Evolutionary conservation across 2,329 filamentous ascomycete species (phyloP).

Genomic region (Nannizziopsis arthrosporioides): DNA sequence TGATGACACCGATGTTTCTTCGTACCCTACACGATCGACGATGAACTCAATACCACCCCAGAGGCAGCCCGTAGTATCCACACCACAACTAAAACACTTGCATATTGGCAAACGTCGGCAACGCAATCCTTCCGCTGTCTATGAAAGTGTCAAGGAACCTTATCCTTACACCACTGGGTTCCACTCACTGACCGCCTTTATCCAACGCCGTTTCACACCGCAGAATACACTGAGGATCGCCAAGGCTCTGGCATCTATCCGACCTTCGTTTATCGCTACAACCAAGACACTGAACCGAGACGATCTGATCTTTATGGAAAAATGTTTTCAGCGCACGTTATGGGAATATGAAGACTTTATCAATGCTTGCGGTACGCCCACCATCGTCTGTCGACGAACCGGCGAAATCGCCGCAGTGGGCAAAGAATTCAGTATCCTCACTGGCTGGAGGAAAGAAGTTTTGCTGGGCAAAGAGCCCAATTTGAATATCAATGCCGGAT

Average conservation of each 20-base stretch:
- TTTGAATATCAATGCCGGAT: slow-evolving; percentile 66
- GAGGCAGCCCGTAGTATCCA: slow-evolving; percentile 30
- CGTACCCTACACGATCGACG: slow-evolving; percentile 20
- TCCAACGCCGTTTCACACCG: slow-evolving; percentile 65
- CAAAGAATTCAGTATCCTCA: slow-evolving; percentile 92
- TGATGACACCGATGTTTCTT: slow-evolving; percentile 26
- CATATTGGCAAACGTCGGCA: slow-evolving; percentile 40
- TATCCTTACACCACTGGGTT: slow-evolving; percentile 87
- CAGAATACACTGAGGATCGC: slow-evolving; percentile 72
- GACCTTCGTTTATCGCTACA: slow-evolving; percentile 85
- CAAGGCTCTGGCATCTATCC: slow-evolving; percentile 75
- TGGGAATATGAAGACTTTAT: slow-evolving; percentile 92
- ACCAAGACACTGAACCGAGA: slow-evolving; percentile 78
- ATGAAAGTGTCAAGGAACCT: slow-evolving; percentile 77
- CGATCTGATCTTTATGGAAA: slow-evolving; percentile 95
- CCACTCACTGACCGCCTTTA: slow-evolving; percentile 70
- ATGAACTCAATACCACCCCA: slow-evolving; percentile 21
- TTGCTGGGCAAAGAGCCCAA: slow-evolving; percentile 80
- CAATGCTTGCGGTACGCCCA: slow-evolving; percentile 76
- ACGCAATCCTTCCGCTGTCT: slow-evolving; percentile 71
- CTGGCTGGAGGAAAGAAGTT: slow-evolving; percentile 85
- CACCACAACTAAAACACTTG: slow-evolving; percentile 34
- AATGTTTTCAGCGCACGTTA: slow-evolving; percentile 84
- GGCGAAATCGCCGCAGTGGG: slow-evolving; percentile 92
- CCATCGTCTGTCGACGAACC: slow-evolving; percentile 79